A percentile compares a stretch with the other conserved stretches of the same genome.
These are phyloP conservation scores for Ustilago tritici DNA, from an alignment of 1,284 basidiomycete genomes.

Conservation along the genomic window DNA sequence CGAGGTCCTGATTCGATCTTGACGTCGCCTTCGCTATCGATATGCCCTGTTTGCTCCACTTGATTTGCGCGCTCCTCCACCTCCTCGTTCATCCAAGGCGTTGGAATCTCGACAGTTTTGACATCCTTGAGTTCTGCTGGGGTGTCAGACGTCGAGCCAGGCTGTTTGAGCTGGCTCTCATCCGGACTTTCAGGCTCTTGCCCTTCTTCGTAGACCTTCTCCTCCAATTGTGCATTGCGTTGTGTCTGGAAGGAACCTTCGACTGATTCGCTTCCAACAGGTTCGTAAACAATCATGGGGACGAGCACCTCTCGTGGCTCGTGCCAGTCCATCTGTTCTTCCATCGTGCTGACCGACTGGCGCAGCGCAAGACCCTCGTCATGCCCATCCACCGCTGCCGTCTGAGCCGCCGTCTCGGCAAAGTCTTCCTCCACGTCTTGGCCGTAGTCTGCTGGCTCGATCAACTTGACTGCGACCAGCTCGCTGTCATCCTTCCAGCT, in stretches of 20 bases:
- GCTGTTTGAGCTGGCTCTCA: constrained; percentile 25
- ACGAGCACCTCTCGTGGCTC: constrained; percentile 24
- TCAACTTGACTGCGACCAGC: constrained; percentile 49
- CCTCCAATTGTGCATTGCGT: constrained; percentile 19
- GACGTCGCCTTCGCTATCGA: neutral
- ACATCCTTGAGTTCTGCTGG: constrained; percentile 17
- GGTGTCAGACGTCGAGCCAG: constrained; percentile 21
- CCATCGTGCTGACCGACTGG: constrained; percentile 54
- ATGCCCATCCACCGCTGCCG: constrained; percentile 25
- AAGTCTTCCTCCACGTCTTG: constrained; percentile 31
- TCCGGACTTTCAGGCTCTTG: constrained; percentile 20
- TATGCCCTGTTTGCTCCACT: neutral
- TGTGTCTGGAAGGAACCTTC: constrained; percentile 44
- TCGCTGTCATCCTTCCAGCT: constrained; percentile 54
- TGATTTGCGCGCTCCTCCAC: neutral
- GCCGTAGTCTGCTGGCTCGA: constrained; percentile 58
- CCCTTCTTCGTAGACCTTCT: constrained; percentile 8
- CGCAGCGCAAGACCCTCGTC: constrained; percentile 57
- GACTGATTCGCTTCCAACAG: constrained; percentile 35
- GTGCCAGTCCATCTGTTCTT: constrained; percentile 56
- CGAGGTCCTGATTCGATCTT: neutral
- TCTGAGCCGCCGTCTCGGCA: constrained; percentile 9
- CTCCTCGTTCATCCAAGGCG: constrained; percentile 22
- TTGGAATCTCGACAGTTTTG: constrained; percentile 15
- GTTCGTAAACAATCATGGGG: neutral